Evolutionary conservation across 2,329 filamentous ascomycete species (phyloP).

Genomic region (Blumeria hordei): DNA sequence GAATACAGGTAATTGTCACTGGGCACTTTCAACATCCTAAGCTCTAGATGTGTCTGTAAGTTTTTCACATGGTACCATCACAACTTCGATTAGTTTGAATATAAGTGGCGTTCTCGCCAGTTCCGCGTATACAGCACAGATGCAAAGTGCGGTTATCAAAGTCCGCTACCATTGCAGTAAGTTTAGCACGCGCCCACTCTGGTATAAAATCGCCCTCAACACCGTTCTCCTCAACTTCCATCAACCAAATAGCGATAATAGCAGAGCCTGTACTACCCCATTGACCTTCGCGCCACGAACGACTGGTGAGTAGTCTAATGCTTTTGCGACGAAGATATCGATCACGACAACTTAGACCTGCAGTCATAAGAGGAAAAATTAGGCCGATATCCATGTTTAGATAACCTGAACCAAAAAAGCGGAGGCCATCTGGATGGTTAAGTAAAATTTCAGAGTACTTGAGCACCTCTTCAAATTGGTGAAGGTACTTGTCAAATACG

Average conservation of each 20-base stretch:
- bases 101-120: background rate
- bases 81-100: too few relatives aligned
- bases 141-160: conserved; percentile 2
- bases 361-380: conserved; percentile 7
- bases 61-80: too few relatives aligned
- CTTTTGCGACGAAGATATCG: conserved; percentile 7
- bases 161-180: conserved; percentile 5
- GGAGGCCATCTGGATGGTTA: too few relatives aligned
- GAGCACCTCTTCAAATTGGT: too few relatives aligned
- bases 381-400: conserved; percentile 10
- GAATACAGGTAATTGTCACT: too few relatives aligned
- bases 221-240: conserved; percentile 10
- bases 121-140: conserved; percentile 5
- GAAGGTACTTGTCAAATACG: too few relatives aligned
- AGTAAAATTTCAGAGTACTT: too few relatives aligned
- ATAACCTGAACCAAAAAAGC: conserved; percentile 3
- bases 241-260: conserved; percentile 7
- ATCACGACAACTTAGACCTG: conserved; percentile 8
- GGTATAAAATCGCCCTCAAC: conserved; percentile 7
- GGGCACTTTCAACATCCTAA: too few relatives aligned
- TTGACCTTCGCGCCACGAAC: conserved; percentile 7
- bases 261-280: conserved; percentile 5
- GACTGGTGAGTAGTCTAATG: conserved; percentile 5
- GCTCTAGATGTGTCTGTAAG: too few relatives aligned
- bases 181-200: conserved; percentile 6